phyloP scores from a whole-genome alignment of 2,329 filamentous ascomycete genomes.

The Diaporthe destruens region DNA sequence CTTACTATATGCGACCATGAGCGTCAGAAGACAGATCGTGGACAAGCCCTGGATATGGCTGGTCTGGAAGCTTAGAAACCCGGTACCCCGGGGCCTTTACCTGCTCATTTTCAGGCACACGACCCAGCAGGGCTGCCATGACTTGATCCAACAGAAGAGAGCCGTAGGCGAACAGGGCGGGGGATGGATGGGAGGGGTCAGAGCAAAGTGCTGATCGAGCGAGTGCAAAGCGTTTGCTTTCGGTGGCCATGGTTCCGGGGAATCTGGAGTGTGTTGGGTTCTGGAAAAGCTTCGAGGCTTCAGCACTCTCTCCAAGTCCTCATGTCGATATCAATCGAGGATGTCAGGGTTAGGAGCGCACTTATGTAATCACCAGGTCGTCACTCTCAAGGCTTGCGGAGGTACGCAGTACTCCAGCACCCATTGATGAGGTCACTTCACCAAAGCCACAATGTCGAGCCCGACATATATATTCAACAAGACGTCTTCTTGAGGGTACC shows the following conservation, averaged over 20 bases:
- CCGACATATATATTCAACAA: background rate
- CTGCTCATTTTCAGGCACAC: slow-evolving; percentile 31
- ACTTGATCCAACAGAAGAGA: slow-evolving; percentile 40
- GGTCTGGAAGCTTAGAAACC: slow-evolving; percentile 36
- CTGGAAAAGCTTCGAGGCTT: too few species aligned
- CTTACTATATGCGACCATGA: slow-evolving; percentile 37
- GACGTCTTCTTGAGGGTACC: too few species aligned
- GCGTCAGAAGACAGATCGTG: slow-evolving; percentile 27
- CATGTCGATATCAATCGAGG: too few species aligned
- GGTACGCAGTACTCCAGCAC: too few species aligned
- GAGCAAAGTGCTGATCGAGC: slow-evolving; percentile 16
- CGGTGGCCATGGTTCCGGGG: background rate
- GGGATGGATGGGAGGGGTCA: slow-evolving; percentile 13
- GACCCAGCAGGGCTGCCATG: slow-evolving; percentile 39
- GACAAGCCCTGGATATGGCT: slow-evolving; percentile 42
- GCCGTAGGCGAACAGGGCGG: slow-evolving; percentile 40
- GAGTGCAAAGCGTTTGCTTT: slow-evolving; percentile 24
- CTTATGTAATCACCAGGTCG: slow-evolving; percentile 6
- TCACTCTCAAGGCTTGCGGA: background rate
- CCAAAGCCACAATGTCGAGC: background rate
- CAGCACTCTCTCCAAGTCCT: background rate
- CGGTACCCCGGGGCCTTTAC: slow-evolving; percentile 38
- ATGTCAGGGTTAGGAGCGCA: slow-evolving; percentile 10
- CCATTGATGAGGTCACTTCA: too few species aligned
- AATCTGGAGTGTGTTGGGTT: background rate